Base-by-base conservation (phyloP, 805 yeast genomes). In the Candida coleopterorum region DNA sequence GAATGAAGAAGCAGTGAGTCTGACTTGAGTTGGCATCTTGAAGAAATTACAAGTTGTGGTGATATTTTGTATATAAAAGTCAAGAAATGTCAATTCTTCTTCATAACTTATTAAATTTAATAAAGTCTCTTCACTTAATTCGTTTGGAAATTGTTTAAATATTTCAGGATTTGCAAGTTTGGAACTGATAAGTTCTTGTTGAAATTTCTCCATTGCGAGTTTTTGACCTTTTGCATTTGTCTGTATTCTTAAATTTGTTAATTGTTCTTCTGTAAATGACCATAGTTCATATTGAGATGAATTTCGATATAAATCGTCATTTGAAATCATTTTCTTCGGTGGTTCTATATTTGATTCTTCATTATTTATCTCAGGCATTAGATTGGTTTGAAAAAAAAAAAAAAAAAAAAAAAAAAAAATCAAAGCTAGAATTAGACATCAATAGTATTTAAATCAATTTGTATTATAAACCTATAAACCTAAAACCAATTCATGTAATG, bases 301-400 rank as follows among this genome's bases (percentile, higher is more conserved):
- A 22, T 88, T 72, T 29, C 97, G 74, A 58, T 86, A 90, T 26
- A 93, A 64, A 45, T 93, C 98, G 56, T 93, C 97, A 49, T 78
- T 84, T 1, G 87, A 65, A 6, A 84, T 70, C 36, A 70, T 57
- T 16, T 26, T 41, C 18, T 41, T 49, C 21, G 36, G 34, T 15
- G 4, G 9, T 31, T 22, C 27, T 29, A 15, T 5, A 4, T 6
- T 20, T 21, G 17, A 12, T 3, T 18, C 12, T 4, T 29, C 32
- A 20, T 29, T n/a, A 17, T 9, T 17, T 17, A 6, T 24, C 11
- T 6, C 14, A 11, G n/a, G 12, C n/a, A 24, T 24, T 17, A n/a
- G 10, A 23, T 27, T 18, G 24, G 9, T 9, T 14, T 15, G 11
- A 32, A 17, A 18, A 25, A 25, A 32, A 16, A 23, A 23, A 22